Evolutionary conservation across 805 yeast genomes (phyloP).

Genomic region (Ogataea angusta): DNA sequence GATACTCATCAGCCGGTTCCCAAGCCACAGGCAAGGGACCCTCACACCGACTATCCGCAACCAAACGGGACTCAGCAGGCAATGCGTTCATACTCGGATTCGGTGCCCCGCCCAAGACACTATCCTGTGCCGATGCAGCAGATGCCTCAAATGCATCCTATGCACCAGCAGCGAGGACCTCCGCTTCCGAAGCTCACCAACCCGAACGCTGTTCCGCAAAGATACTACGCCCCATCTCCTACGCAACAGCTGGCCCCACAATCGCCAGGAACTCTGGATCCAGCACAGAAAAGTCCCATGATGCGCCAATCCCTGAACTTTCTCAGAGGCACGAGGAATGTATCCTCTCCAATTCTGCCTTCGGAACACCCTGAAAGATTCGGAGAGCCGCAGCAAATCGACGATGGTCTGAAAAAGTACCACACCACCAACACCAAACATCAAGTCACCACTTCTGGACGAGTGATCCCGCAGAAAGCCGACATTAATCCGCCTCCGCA

Average conservation of each 20-base stretch:
- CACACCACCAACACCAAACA: conserved; percentile 32
- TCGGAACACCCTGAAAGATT: conserved; percentile 17
- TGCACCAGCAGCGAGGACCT: conserved; percentile 2
- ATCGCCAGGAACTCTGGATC: conserved; percentile 3
- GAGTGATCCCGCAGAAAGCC: conserved; percentile 45
- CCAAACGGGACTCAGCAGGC: background rate
- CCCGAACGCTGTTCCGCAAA: conserved; percentile 26
- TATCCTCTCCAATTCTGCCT: conserved; percentile 22
- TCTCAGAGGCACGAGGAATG: conserved; percentile 30
- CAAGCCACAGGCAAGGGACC: conserved; percentile 3
- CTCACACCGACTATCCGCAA: background rate
- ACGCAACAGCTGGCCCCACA: conserved; percentile 8
- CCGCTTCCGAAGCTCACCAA: conserved; percentile 17
- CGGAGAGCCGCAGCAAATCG: background rate
- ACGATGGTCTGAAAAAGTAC: conserved; percentile 32
- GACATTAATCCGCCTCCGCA: conserved; percentile 29
- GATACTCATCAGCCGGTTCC: conserved; percentile 2
- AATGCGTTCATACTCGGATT: conserved; percentile 5
- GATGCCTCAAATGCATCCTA: background rate
- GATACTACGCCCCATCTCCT: conserved; percentile 12
- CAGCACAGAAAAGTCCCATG: conserved; percentile 32
- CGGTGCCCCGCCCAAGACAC: conserved; percentile 3
- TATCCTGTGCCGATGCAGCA: background rate
- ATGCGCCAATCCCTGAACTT: conserved; percentile 38
- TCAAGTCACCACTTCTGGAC: conserved; percentile 40